Evolutionary conservation across 352 stramenopile genomes (phyloP).

Genomic region (Phytophthora colocasiae): DNA sequence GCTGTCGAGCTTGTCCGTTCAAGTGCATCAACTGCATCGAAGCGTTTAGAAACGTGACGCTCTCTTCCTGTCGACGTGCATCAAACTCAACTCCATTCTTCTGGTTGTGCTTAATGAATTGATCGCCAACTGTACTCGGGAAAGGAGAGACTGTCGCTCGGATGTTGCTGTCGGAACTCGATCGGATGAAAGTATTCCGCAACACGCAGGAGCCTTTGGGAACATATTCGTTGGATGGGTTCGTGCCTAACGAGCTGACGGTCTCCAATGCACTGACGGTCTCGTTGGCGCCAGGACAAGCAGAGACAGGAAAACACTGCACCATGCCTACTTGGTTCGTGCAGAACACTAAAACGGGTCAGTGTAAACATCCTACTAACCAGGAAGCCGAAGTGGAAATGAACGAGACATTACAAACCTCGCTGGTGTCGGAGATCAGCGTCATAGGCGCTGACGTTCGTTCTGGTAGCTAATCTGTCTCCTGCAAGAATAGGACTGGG

Average conservation of each 20-base stretch:
- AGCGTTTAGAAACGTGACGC: constrained; percentile 59
- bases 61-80: constrained; percentile 6
- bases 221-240: not conserved
- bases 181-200: constrained; percentile 31
- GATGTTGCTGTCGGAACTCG: constrained; percentile 44
- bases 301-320: constrained; percentile 21
- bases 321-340: constrained; percentile 18
- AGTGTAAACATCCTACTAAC: constrained; percentile 8
- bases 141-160: constrained; percentile 19
- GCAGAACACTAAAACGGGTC: constrained; percentile 23
- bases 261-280: no score
- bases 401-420: constrained; percentile 21
- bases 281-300: no score
- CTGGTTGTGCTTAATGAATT: not conserved
- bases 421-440: not conserved
- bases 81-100: constrained; percentile 1
- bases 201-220: constrained; percentile 1
- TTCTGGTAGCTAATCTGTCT: constrained; percentile 9
- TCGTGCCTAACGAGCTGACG: no score
- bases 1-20: constrained; percentile 65
- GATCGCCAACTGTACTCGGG: constrained; percentile 3
- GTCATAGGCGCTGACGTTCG: constrained; percentile 1
- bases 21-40: constrained; percentile 73
- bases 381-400: constrained; percentile 15
- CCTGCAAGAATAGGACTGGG: constrained; percentile 30